Base-by-base conservation (phyloP, 2,329 filamentous ascomycete genomes). In the Colletotrichum musae region DNA sequence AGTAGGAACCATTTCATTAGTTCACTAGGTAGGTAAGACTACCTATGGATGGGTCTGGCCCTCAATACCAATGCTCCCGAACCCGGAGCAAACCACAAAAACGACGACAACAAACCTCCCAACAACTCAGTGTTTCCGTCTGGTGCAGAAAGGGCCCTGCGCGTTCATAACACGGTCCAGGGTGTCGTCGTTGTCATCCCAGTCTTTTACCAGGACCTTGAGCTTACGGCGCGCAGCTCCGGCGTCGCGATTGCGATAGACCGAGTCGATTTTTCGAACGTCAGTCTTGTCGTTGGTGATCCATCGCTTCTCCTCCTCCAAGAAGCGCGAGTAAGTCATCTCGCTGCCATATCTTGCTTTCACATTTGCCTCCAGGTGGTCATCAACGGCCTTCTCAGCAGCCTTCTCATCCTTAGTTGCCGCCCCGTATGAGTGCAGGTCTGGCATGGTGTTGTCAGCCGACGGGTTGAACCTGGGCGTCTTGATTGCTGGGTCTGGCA, bases 211-310 rank as follows among this genome's bases (percentile, higher is more conserved):
- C 65, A 83, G 73, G 36, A 74, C 77, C 74, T 80, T 70, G 43
- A 80, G 67, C 16, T 77, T 76, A 1, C 79, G 74, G n/a, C 80
- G 75, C 6, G 79, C 79, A 57, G 77, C 71, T 5, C 79, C 79
- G 12, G 79, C 79, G 64, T 84, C 81, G 10, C 80, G 76, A 60
- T 83, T 84, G 13, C 82, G 79, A 64, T 84, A 84, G 43, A 83
- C 81, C 16, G 80, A 82, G 70, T 84, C 81, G 56, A 83, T 82
- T 67, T 82, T 80, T 48, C 81, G 75, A 18, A 84, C 80, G 63
- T 82, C 81, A 6, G 75, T 71, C 21, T 72, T 77, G 71, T 84
- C 80, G 64, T 76, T 83, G 50, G 80, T 72, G 9, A 84, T 74
- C 79, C 80, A 84, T 32, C 82, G 77, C 54, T 77, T 78, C 70